These are phyloP conservation scores for Geoglossum glabrum DNA, from an alignment of 495 filamentous ascomycete species.

Conservation along the genomic window DNA sequence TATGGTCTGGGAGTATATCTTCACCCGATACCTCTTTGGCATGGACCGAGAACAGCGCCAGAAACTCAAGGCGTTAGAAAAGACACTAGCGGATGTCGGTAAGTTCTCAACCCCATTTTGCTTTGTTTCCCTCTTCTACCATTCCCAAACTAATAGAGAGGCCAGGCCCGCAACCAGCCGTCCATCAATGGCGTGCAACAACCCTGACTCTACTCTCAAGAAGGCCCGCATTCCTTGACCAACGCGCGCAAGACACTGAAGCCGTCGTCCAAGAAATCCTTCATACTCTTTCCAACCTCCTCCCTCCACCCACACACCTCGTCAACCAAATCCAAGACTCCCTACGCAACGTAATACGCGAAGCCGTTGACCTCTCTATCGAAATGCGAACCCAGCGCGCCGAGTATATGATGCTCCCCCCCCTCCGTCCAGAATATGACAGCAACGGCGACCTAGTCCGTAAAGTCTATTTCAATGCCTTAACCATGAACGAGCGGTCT, in stretches of 20 bases:
- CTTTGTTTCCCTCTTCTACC: neutral
- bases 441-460: constrained; percentile 69
- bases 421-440: constrained; percentile 88
- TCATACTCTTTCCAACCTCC: constrained; percentile 50
- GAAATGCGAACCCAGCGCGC: constrained; percentile 94
- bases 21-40: constrained; percentile 91
- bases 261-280: constrained; percentile 76
- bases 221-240: constrained; percentile 47
- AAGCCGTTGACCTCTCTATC: constrained; percentile 70
- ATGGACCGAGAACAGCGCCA: constrained; percentile 95
- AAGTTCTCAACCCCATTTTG: constrained; percentile 4
- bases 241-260: constrained; percentile 70
- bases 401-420: constrained; percentile 93
- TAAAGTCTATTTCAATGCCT: constrained; percentile 69
- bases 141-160: neutral
- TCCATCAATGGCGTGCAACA: constrained; percentile 88
- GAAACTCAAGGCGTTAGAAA: constrained; percentile 86
- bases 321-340: constrained; percentile 55
- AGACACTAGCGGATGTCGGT: constrained; percentile 71
- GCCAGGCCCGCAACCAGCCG: constrained; percentile 40
- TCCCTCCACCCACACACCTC: constrained; percentile 61
- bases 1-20: constrained; percentile 96
- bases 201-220: constrained; percentile 75
- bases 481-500: constrained; percentile 80
- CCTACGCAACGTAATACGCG: constrained; percentile 59